These are phyloP conservation scores for Ceratocystis albifundus DNA, from an alignment of 2,329 filamentous ascomycete genomes.

Conservation along the genomic window DNA sequence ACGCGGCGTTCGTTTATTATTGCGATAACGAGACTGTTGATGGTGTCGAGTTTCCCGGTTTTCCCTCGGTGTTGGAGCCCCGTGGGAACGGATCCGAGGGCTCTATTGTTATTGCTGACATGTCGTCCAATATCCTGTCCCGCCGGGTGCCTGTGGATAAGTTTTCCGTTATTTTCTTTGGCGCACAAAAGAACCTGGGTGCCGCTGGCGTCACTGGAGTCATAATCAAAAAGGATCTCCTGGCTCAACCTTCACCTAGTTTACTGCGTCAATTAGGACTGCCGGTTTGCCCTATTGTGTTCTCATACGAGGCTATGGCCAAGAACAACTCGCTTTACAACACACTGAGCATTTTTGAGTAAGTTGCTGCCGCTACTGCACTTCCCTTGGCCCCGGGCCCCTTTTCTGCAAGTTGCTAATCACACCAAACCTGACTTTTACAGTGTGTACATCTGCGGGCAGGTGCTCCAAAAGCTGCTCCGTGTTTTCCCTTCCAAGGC, in stretches of 20 bases:
- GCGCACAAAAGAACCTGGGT: slow-evolving; percentile 90
- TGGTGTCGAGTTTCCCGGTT: slow-evolving; percentile 76
- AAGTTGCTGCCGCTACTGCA: slow-evolving; percentile 28
- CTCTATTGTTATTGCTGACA: slow-evolving; percentile 76
- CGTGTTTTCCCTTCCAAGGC: slow-evolving; percentile 55
- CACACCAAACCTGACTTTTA: slow-evolving; percentile 13
- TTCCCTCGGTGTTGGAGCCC: slow-evolving; percentile 53
- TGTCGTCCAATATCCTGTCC: slow-evolving; percentile 89
- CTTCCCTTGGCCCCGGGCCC: not conserved
- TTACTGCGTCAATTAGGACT: slow-evolving; percentile 64
- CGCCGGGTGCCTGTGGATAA: slow-evolving; percentile 64
- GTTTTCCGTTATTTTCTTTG: slow-evolving; percentile 78
- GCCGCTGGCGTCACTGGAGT: slow-evolving; percentile 76
- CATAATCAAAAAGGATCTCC: slow-evolving; percentile 68
- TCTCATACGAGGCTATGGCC: slow-evolving; percentile 72
- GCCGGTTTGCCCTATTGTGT: slow-evolving; percentile 65
- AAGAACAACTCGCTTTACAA: slow-evolving; percentile 97
- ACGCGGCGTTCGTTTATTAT: slow-evolving; percentile 68
- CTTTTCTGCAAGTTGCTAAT: not conserved
- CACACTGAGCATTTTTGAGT: slow-evolving; percentile 85
- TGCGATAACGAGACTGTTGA: slow-evolving; percentile 94
- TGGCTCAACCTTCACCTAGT: slow-evolving; percentile 58
- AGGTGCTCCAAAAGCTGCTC: slow-evolving; percentile 70
- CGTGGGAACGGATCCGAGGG: slow-evolving; percentile 46
- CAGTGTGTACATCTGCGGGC: slow-evolving; percentile 78